Percentiles rank a stretch among this genome's conserved stretches.
phyloP scores from a whole-genome alignment of 2,329 filamentous ascomycete species.

The Cadophora malorum region DNA sequence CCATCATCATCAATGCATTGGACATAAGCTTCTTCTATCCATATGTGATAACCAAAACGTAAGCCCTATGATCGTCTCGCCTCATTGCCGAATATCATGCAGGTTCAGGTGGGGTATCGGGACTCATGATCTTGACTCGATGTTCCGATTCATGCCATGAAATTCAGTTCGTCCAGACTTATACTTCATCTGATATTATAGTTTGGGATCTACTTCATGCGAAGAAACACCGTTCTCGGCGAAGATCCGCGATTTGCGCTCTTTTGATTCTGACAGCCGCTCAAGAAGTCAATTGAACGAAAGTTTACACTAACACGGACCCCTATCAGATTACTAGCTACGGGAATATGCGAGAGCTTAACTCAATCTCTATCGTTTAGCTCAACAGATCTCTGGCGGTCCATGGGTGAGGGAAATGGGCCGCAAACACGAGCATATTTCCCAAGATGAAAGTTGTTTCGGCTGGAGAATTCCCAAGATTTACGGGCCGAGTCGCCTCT shows the following conservation, averaged over 20 bases:
- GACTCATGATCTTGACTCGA: slow-evolving; percentile 8
- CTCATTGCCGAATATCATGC: slow-evolving; percentile 10
- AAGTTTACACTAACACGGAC: slow-evolving; percentile 15
- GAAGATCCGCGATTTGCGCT: neutral
- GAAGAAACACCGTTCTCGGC: slow-evolving; percentile 13
- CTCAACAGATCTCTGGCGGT: neutral
- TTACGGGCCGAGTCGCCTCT: slow-evolving; percentile 16
- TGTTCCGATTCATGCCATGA: slow-evolving; percentile 23
- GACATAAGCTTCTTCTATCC: neutral
- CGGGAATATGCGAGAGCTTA: slow-evolving; percentile 8
- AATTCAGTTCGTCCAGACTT: slow-evolving; percentile 12
- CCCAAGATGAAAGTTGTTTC: slow-evolving; percentile 3
- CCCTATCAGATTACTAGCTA: neutral
- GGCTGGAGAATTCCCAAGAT: slow-evolving; percentile 9
- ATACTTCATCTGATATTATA: slow-evolving; percentile 24
- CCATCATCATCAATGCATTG: slow-evolving; percentile 18
- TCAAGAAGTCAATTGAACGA: neutral
- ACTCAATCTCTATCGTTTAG: neutral
- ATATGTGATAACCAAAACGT: neutral
- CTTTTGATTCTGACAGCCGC: neutral
- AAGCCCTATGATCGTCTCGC: slow-evolving; percentile 9
- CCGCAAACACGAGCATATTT: slow-evolving; percentile 16
- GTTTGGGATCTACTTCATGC: slow-evolving; percentile 25
- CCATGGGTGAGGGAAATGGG: slow-evolving; percentile 5
- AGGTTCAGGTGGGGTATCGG: slow-evolving; percentile 3